Evolutionary conservation across 164 flowering plant species (phyloP), one percentile per base, ranked within the genome.

Genomic region (Sedum album): DNA sequence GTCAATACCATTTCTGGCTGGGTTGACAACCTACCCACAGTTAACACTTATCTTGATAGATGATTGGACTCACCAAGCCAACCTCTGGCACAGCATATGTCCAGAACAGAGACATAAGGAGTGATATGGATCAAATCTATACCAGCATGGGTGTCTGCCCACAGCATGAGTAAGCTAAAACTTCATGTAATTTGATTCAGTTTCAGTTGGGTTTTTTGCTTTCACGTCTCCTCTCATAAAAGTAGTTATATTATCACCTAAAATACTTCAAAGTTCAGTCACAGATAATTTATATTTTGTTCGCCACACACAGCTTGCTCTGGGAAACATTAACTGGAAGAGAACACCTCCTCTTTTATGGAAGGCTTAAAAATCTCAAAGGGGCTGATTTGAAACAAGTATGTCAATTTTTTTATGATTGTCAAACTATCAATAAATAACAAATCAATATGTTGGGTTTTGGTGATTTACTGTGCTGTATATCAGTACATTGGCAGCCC

Each of bases 91-190:
- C 81, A 55, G 95, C 91, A 53, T 83, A 63, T 66, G 85, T 94
- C 67, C 71, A 86, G 70, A 95, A 90, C 66, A 66, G 85, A 60
- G 97, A 91, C 74, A 82, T 94, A 70, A 68, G 76, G 25, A 79
- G 81, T 62, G 69, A 86, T 31, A 91, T 94, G 98, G 87, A 86
- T 74, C 78, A 74, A 70, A 87, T 91, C 73, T 91, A 91, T 72
- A 83, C 90, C 31, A 91, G 84, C 82, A 94, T 94, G 93, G 98
- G 98, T 51, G 98, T 94, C n/a, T 94, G 98, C 71, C 98, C 95
- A 18, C 97, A 94, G 74, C 93, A 91, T 68, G 92, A 94, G 98
- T 94, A 84, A 81, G 84, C 73, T 68, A 25, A 60, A 35, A 66
- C 63, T 10, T 39, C 26, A 26, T 31, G 15, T 30, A 8, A 25